These are phyloP conservation scores for Talaromyces verruculosus DNA, from an alignment of 2,329 filamentous ascomycete genomes.

Conservation along the genomic window DNA sequence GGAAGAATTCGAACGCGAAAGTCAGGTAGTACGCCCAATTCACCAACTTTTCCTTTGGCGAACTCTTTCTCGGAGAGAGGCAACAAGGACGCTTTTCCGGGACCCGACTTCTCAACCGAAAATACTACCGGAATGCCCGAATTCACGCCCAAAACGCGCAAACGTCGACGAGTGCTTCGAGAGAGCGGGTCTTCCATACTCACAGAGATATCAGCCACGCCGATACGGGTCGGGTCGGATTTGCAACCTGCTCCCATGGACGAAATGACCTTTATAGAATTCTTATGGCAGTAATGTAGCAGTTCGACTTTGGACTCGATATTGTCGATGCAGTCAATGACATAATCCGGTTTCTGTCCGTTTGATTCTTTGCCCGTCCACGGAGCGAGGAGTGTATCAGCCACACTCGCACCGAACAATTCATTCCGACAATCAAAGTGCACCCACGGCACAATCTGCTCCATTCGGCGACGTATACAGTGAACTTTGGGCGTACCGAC, in stretches of 20 bases:
- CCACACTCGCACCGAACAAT: slow-evolving; percentile 71
- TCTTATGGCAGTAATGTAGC: slow-evolving; percentile 79
- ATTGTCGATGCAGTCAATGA: slow-evolving; percentile 98
- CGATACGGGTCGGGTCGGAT: slow-evolving; percentile 77
- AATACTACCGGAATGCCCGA: slow-evolving; percentile 89
- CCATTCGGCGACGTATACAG: slow-evolving; percentile 73
- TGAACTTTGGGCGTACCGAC: slow-evolving; percentile 91
- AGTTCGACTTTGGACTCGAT: slow-evolving; percentile 94
- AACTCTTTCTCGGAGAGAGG: slow-evolving; percentile 88
- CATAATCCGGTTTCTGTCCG: slow-evolving; percentile 68
- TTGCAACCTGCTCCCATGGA: slow-evolving; percentile 97
- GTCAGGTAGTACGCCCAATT: slow-evolving; percentile 84
- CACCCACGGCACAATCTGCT: slow-evolving; percentile 89
- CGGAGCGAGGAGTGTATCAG: slow-evolving; percentile 64
- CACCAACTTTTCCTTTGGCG: slow-evolving; percentile 77
- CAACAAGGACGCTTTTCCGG: slow-evolving; percentile 85
- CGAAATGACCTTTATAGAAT: slow-evolving; percentile 78
- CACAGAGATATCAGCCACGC: slow-evolving; percentile 85
- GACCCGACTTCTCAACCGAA: slow-evolving; percentile 84
- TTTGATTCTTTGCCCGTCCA: slow-evolving; percentile 54
- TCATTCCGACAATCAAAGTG: slow-evolving; percentile 83
- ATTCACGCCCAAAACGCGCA: slow-evolving; percentile 74
- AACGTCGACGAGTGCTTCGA: slow-evolving; percentile 73
- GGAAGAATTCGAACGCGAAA: slow-evolving; percentile 94
- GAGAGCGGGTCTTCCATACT: slow-evolving; percentile 89